Base-by-base conservation (phyloP, 139 green algal genomes). In the Coelastrella sp. region DNA sequence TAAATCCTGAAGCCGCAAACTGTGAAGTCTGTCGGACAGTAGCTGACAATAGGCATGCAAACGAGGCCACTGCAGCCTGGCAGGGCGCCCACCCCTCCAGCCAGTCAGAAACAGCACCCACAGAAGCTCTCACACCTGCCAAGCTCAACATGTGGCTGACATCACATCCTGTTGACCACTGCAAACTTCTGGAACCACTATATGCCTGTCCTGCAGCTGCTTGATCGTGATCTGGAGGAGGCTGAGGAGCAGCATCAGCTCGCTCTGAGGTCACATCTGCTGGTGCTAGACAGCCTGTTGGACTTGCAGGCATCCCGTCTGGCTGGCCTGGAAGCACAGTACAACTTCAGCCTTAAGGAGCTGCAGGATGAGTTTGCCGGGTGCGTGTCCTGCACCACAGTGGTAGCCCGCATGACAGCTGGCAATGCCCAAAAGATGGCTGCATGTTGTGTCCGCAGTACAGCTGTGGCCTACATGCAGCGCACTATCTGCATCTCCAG, bases 171-270 rank as follows among this genome's bases (percentile, higher is more conserved):
- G 63, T 4, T 14, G 63, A 72, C 63, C 63, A 72, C 63, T 72
- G 63, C 15, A 72, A 72, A 72, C 12, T 22, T 72, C 15, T 72
- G 63, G 1, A 17, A 79, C 22, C 73, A 79, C 73, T 22, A 79
- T 4, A 22, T n/a, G 73, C 73, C 63, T 72, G 63, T 72, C 5
- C 49, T 83, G 84, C 85, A 84, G 85, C 58, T 82, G 90, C 93
- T 99, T 78, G 95, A 98, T 83, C 92, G 94, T 11, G 97, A 99
- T 90, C 92, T 99, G 63, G 96, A 97, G 88, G 96, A 97, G 66
- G 95, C 94, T 7, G 96, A 99, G 93, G 95, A 97, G 92, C 96
- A 99, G 95, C 96, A 97, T 90, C 89, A 92, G 56, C 92, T 92
- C 56, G 95, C 95, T 19, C 89, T 96, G 79, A 90, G 94, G 15